A percentile compares a stretch with the other conserved stretches of the same genome.
Evolutionary conservation across 2,329 filamentous ascomycete genomes (phyloP).

Genomic region (Chalaropsis ovoidea): DNA sequence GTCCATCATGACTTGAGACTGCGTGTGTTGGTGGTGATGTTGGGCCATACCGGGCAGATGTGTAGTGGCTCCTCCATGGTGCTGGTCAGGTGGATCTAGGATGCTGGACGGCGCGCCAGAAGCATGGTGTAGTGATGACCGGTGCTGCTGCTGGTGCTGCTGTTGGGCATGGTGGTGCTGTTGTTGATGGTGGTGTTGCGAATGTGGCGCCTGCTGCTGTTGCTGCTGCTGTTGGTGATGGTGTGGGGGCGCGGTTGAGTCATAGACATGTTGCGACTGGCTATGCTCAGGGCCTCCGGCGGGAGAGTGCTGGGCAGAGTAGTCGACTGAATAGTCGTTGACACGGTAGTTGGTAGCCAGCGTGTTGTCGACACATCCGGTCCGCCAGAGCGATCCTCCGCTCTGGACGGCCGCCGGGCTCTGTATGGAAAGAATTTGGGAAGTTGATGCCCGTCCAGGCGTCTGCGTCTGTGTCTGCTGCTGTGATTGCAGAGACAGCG

Average conservation of each 20-base stretch:
- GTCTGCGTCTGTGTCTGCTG: slow-evolving; percentile 22
- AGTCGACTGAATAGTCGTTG: slow-evolving; percentile 65
- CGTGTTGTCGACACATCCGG: slow-evolving; percentile 61
- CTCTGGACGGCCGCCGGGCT: slow-evolving; percentile 61
- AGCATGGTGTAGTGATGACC: slow-evolving; percentile 36
- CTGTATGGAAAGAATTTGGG: slow-evolving; percentile 51
- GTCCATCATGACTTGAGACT: slow-evolving; percentile 48
- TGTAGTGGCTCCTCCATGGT: slow-evolving; percentile 32
- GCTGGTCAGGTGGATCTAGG: slow-evolving; percentile 37
- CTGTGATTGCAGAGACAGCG: slow-evolving; percentile 33
- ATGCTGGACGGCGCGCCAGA: slow-evolving; percentile 35
- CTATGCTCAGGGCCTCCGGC: slow-evolving; percentile 47
- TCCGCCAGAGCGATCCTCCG: slow-evolving; percentile 61
- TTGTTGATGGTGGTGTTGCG: slow-evolving; percentile 28
- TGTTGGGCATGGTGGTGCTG: slow-evolving; percentile 23
- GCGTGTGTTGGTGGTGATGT: slow-evolving; percentile 41
- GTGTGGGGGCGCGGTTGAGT: slow-evolving; percentile 35
- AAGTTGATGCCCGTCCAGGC: slow-evolving; percentile 45
- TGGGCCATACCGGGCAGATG: slow-evolving; percentile 35
- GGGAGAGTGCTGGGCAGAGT: slow-evolving; percentile 58
- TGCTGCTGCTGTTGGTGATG: slow-evolving; percentile 32
- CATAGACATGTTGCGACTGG: slow-evolving; percentile 54
- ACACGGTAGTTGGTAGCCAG: slow-evolving; percentile 66
- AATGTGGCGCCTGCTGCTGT: slow-evolving; percentile 29
- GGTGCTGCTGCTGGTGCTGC: slow-evolving; percentile 28